A percentile compares a stretch with the other conserved stretches of the same genome.
phyloP scores from a whole-genome alignment of 2,329 filamentous ascomycete genomes.

The Pseudonectria foliicola region DNA sequence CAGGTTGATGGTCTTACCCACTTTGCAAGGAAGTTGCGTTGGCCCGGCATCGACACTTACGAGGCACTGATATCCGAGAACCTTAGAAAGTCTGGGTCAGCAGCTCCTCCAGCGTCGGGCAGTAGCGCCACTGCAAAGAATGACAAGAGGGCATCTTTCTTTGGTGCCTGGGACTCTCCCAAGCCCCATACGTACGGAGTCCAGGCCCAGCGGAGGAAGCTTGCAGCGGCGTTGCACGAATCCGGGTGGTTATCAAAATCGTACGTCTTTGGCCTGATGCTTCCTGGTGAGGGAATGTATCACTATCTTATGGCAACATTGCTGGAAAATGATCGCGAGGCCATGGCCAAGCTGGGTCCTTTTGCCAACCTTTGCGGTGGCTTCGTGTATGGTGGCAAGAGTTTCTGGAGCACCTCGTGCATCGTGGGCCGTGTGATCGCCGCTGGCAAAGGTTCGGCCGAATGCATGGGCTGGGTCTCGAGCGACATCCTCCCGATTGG shows the following conservation, averaged over 20 bases:
- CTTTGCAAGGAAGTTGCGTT: constrained; percentile 55
- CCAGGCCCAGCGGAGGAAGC: constrained; percentile 42
- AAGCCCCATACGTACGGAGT: constrained; percentile 24
- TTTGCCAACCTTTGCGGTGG: constrained; percentile 58
- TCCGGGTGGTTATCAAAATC: constrained; percentile 63
- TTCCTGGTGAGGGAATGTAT: constrained; percentile 56
- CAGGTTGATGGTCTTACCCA: constrained; percentile 56
- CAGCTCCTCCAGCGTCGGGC: constrained; percentile 18
- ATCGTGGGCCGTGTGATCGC: constrained; percentile 59
- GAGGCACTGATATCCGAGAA: constrained; percentile 42
- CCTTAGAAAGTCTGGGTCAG: constrained; percentile 35
- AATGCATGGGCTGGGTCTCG: constrained; percentile 64
- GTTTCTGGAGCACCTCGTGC: constrained; percentile 63
- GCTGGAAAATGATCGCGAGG: constrained; percentile 56
- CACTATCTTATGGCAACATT: constrained; percentile 61
- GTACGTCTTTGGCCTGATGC: constrained; percentile 57
- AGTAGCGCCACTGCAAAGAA: constrained; percentile 28
- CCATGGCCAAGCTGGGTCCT: constrained; percentile 50
- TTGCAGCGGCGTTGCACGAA: constrained; percentile 50
- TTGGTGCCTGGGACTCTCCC: constrained; percentile 33
- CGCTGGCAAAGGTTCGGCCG: constrained; percentile 52
- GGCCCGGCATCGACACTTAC: constrained; percentile 53
- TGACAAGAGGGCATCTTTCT: constrained; percentile 39
- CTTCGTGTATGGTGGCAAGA: constrained; percentile 56
- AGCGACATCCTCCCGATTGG: constrained; percentile 49